Evolutionary conservation across 23 red algal genomes (phyloP).

Genomic region (Gracilaria gracilis): DNA sequence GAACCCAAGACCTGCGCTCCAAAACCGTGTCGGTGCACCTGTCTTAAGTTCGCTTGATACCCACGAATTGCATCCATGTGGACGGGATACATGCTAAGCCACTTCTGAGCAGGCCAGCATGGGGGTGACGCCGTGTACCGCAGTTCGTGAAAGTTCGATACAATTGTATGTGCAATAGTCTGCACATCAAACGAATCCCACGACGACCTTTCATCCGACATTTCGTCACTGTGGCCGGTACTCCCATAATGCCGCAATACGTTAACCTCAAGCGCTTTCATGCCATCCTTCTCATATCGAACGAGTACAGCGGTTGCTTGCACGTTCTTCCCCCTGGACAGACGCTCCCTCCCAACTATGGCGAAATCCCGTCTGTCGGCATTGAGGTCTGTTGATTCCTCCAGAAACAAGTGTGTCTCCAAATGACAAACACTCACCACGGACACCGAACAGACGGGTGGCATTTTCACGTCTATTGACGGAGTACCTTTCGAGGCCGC

Average conservation of each 20-base stretch:
- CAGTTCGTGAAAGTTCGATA: constrained; percentile 65
- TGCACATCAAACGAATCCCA: constrained; percentile 64
- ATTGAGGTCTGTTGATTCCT: constrained; percentile 19
- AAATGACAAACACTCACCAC: constrained; percentile 39
- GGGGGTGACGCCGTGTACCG: constrained; percentile 43
- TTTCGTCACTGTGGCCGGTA: constrained; percentile 36
- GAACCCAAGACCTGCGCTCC: background rate
- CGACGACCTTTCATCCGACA: constrained; percentile 40
- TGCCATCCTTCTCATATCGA: constrained; percentile 29
- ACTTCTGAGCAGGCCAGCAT: constrained; percentile 40
- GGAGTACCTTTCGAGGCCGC: constrained; percentile 7
- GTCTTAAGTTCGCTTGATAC: constrained; percentile 23
- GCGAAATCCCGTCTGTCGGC: constrained; percentile 49
- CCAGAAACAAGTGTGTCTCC: constrained; percentile 56
- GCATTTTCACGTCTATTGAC: constrained; percentile 59
- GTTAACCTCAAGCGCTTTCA: constrained; percentile 53
- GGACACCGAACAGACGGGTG: constrained; percentile 44
- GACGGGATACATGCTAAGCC: constrained; percentile 61
- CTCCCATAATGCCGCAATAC: constrained; percentile 63
- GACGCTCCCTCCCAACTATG: constrained; percentile 21
- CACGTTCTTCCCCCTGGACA: constrained; percentile 28
- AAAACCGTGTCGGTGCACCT: constrained; percentile 14
- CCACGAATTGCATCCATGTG: constrained; percentile 67
- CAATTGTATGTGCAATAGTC: constrained; percentile 46
- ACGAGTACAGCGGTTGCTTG: constrained; percentile 55